phyloP scores from a whole-genome alignment of 768 basidiomycete species.

The Tulasnella sp. region DNA sequence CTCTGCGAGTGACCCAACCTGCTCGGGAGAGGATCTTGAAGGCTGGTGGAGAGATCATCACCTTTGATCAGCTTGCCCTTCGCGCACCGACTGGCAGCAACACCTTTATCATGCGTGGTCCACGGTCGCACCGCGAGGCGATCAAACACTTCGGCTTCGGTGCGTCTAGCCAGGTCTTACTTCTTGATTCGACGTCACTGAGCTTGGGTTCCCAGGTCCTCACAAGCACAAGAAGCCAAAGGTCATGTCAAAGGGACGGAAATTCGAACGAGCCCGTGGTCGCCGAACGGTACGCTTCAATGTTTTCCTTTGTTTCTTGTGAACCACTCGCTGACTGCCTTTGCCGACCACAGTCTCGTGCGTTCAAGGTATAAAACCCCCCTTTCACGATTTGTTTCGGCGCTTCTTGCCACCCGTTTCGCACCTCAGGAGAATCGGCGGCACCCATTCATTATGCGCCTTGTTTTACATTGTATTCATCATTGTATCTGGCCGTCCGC shows the following conservation, averaged over 20 bases:
- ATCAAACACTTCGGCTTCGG: conserved; percentile 98
- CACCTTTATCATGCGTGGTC: conserved; percentile 89
- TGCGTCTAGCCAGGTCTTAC: conserved; percentile 32
- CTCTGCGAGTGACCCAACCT: conserved; percentile 87
- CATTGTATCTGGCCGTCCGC: conserved; percentile 9
- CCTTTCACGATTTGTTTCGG: not conserved
- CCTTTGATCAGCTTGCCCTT: conserved; percentile 93
- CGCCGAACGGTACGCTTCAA: conserved; percentile 64
- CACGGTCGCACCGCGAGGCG: conserved; percentile 89
- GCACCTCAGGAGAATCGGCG: not conserved
- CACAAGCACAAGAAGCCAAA: conserved; percentile 99
- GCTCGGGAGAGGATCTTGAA: conserved; percentile 94
- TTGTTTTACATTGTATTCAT: conserved; percentile 10
- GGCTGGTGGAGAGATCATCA: conserved; percentile 91
- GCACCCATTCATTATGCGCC: not conserved
- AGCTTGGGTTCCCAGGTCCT: conserved; percentile 48
- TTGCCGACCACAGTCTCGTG: conserved; percentile 54
- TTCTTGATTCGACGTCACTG: not conserved
- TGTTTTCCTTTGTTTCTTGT: not conserved
- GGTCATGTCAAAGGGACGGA: conserved; percentile 93
- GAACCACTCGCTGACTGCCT: not conserved
- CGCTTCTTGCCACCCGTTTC: conserved; percentile 12
- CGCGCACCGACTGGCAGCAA: conserved; percentile 92
- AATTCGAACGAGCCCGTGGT: conserved; percentile 98
- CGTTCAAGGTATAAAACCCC: conserved; percentile 80